Conservation (phyloP, 129 eudicot genomes). For the Helianthus tuberosus region DNA sequence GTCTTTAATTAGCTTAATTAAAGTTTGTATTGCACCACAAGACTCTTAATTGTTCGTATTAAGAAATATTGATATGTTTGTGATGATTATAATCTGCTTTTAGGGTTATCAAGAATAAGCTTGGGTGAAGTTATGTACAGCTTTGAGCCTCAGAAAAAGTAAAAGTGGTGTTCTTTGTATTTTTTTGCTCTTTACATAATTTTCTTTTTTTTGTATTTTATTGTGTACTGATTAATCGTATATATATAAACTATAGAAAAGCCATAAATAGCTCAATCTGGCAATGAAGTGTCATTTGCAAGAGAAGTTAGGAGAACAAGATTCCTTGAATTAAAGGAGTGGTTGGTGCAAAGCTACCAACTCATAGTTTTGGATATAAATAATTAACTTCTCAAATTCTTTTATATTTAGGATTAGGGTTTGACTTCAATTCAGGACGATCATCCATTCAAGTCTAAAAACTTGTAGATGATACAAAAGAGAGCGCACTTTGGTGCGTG, state of each 20-base stretch:
- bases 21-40: slow-evolving; percentile 29
- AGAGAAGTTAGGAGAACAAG: slow-evolving; percentile 36
- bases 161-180: slow-evolving; percentile 17
- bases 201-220: not conserved
- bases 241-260: slow-evolving; percentile 38
- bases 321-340: slow-evolving; percentile 43
- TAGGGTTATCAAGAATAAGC: slow-evolving; percentile 33
- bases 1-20: slow-evolving; percentile 19
- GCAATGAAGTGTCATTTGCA: slow-evolving; percentile 46
- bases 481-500: slow-evolving; percentile 5
- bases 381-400: slow-evolving; percentile 10
- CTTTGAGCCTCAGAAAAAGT: slow-evolving; percentile 12
- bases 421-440: slow-evolving; percentile 24
- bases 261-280: slow-evolving; percentile 30
- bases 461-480: slow-evolving; percentile 15
- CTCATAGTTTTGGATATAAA: slow-evolving; percentile 27
- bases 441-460: slow-evolving; percentile 16
- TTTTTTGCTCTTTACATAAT: slow-evolving; percentile 3
- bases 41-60: slow-evolving; percentile 13
- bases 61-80: slow-evolving; percentile 14
- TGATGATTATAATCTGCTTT: slow-evolving; percentile 24
- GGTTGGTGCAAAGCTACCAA: slow-evolving; percentile 42
- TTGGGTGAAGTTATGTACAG: not conserved
- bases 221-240: not conserved
- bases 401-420: not conserved